A percentile compares a stretch with the other conserved stretches of the same genome.
Conservation (phyloP, 2,329 filamentous ascomycete genomes). For the Arthrinium puccinioides region DNA sequence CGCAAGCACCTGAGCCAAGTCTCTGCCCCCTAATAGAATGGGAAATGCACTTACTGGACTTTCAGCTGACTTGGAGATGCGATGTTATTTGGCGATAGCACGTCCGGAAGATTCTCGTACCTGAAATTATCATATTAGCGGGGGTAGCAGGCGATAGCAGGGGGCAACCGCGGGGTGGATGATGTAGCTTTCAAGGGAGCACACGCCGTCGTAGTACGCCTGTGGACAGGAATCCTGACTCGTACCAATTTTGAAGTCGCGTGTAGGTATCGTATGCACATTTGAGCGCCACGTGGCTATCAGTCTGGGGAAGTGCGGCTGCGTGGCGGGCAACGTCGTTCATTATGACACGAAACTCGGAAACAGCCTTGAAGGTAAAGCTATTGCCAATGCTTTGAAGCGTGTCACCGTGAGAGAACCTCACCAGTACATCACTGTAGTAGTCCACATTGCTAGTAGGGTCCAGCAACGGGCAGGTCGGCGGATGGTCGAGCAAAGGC, state of each 20-base stretch:
- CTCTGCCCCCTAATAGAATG: too few relatives aligned
- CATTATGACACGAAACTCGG: slow-evolving; percentile 24
- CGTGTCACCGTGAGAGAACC: slow-evolving; percentile 21
- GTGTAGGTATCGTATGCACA: slow-evolving; percentile 12
- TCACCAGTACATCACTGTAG: slow-evolving; percentile 29
- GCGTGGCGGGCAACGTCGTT: slow-evolving; percentile 18
- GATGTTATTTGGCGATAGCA: slow-evolving; percentile 20
- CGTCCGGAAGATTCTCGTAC: slow-evolving; percentile 11
- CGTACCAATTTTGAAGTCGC: slow-evolving; percentile 20
- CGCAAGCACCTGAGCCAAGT: too few relatives aligned
- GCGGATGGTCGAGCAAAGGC: slow-evolving; percentile 22
- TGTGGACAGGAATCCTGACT: too few relatives aligned
- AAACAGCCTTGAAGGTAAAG: slow-evolving; percentile 19
- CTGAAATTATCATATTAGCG: background rate
- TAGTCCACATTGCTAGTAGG: slow-evolving; percentile 12
- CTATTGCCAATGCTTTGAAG: slow-evolving; percentile 17
- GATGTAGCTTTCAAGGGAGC: too few relatives aligned
- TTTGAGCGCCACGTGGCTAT: slow-evolving; percentile 9
- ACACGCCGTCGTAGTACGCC: too few relatives aligned
- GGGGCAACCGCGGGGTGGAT: too few relatives aligned
- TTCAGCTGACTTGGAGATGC: slow-evolving; percentile 26
- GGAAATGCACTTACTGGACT: slow-evolving; percentile 23
- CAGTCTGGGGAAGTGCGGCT: slow-evolving; percentile 3
- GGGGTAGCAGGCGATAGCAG: too few relatives aligned
- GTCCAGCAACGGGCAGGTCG: slow-evolving; percentile 22